Percentiles rank a stretch among this genome's conserved stretches.
Conservation (phyloP, 1,284 basidiomycete genomes). For the Sporisorium scitamineum region DNA sequence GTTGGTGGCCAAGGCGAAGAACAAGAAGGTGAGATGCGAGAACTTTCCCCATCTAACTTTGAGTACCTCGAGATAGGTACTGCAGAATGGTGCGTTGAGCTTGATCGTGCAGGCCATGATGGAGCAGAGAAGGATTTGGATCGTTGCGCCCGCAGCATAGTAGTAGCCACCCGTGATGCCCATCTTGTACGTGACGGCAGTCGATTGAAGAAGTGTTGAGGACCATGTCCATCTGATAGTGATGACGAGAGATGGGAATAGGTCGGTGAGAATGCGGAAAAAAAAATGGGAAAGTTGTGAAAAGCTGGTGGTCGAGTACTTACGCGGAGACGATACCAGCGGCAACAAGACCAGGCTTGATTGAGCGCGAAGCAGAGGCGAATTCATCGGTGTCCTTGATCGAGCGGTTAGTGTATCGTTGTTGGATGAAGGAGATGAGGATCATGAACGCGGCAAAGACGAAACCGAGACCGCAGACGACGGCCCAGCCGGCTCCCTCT, state of each 20-base stretch:
- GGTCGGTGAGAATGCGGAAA: background rate
- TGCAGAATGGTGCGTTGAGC: slow-evolving; percentile 75
- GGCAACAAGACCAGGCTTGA: slow-evolving; percentile 87
- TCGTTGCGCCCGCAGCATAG: slow-evolving; percentile 70
- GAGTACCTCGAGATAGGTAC: slow-evolving; percentile 78
- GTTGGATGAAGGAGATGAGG: slow-evolving; percentile 57
- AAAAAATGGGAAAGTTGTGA: background rate
- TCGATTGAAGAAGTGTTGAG: slow-evolving; percentile 75
- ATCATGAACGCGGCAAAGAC: slow-evolving; percentile 63
- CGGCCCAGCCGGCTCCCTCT: slow-evolving; percentile 64
- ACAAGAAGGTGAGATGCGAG: slow-evolving; percentile 82
- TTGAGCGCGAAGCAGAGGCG: slow-evolving; percentile 60
- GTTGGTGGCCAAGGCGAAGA: slow-evolving; percentile 82
- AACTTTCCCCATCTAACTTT: slow-evolving; percentile 78
- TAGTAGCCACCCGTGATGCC: slow-evolving; percentile 46
- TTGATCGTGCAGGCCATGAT: slow-evolving; percentile 73
- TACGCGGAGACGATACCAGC: slow-evolving; percentile 80
- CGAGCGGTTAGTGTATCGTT: slow-evolving; percentile 57
- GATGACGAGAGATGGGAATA: background rate
- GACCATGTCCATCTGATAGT: slow-evolving; percentile 62
- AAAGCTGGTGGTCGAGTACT: background rate
- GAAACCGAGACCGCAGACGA: slow-evolving; percentile 64
- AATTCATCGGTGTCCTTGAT: slow-evolving; percentile 66
- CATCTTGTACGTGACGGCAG: slow-evolving; percentile 71
- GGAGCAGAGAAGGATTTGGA: slow-evolving; percentile 79